Base-by-base conservation (phyloP, 2,329 filamentous ascomycete genomes). In the Dactylellina cionopaga region DNA sequence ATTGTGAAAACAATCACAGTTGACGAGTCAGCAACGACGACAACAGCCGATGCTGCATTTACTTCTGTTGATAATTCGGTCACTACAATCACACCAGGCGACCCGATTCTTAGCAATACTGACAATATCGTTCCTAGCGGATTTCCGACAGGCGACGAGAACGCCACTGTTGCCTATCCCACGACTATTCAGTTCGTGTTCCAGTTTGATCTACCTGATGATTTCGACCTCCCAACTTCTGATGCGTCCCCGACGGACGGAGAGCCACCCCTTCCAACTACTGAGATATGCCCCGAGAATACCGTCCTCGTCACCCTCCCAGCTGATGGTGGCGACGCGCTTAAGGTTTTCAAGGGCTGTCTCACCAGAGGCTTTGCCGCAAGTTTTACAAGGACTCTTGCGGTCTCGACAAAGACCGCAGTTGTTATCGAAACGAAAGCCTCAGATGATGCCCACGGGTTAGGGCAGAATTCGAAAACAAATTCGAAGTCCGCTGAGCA, bases 391-490 rank as follows among this genome's bases (percentile, higher is more conserved):
- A 49, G 29, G 22, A 63, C 39, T 3, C 2, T 49, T 5, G 59
- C 37, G 11, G 55, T 65, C 10, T 54, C 44, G 2, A 72, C 68
- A 27, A 72, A 72, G 13, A 72, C 68, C 1, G 68, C 68, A 9
- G 59, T 72, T 6, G 59, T 72, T 37, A 52, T 72, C 10, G 59
- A 65, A 22, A 65, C 68, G 1, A 72, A 72, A 25, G 58, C 51
- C 0, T 19, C 56, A n/a, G 52, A 56, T n/a, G 44, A 51, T 22
- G 7, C 49, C 3, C 43, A 22, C n/a, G 37, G 44, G 4, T 39
- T 37, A 19, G 22, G 39, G 5, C 24, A 31, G 5, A 41, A 63
- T 27, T 29, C 43, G 2, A 60, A 46, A 27, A 35, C 24, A 29
- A 47, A 64, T 31, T 27, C 46, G n/a, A n/a, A n/a, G n/a, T n/a